These are phyloP conservation scores for Cystofilobasidium ferigula DNA, from an alignment of 768 basidiomycete species.

Conservation along the genomic window DNA sequence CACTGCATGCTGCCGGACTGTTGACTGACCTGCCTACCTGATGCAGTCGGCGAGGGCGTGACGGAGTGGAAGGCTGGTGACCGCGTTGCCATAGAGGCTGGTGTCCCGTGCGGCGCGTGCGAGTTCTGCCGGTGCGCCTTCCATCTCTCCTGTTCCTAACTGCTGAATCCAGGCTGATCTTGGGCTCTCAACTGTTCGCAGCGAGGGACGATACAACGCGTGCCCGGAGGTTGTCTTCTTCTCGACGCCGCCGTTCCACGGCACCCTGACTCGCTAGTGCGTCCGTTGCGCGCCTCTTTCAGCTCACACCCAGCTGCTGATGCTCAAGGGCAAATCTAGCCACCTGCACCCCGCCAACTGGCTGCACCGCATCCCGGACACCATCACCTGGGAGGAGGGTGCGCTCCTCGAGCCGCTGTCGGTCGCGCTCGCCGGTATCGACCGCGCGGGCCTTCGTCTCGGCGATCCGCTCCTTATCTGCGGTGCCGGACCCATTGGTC, in stretches of 20 bases:
- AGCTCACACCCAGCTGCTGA: no score
- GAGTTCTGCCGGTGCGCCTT: conserved; percentile 31
- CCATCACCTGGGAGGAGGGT: conserved; percentile 40
- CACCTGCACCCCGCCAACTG: conserved; percentile 38
- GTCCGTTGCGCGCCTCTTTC: no score
- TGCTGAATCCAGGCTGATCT: not conserved
- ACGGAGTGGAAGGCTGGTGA: conserved; percentile 16
- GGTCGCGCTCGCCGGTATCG: conserved; percentile 41
- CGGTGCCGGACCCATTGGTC: conserved; percentile 40
- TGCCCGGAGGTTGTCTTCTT: conserved; percentile 41
- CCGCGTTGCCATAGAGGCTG: conserved; percentile 33
- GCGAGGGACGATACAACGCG: conserved; percentile 40
- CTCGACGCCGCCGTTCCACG: conserved; percentile 41
- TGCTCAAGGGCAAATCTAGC: no score
- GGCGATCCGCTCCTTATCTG: conserved; percentile 41
- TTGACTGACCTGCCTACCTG: not conserved
- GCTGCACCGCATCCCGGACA: conserved; percentile 41
- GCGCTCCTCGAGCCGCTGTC: conserved; percentile 40
- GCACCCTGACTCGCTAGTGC: conserved; percentile 36
- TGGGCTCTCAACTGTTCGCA: not conserved
- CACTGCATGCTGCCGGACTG: not conserved
- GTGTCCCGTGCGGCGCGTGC: conserved; percentile 38
- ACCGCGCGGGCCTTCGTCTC: conserved; percentile 37
- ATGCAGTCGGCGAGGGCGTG: conserved; percentile 8
- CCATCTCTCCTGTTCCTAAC: not conserved